Evolutionary conservation across 2,329 filamentous ascomycete species (phyloP), one percentile per base, ranked within the genome.

Genomic region (Celoporthe dispersa): DNA sequence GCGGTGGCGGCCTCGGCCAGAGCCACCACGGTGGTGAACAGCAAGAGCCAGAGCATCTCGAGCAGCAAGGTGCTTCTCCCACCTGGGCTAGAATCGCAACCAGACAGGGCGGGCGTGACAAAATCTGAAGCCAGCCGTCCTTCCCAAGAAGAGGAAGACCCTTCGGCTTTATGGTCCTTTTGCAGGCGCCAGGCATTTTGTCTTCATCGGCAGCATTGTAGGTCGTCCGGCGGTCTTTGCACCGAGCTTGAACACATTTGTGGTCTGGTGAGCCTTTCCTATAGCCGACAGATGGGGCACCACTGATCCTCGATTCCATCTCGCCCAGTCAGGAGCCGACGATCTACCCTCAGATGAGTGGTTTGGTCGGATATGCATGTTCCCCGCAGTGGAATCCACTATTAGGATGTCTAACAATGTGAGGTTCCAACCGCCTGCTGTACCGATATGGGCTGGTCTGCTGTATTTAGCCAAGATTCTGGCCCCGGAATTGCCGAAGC

Each of bases 1-100:
- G 66, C 55, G 8, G n/a, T 37, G 37, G 33, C 31, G 9, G n/a
- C 37, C 31, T 61, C n/a, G 67, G 60, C 64, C 60, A 71, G 64
- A 31, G 60, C 51, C 35, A 53, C 70, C 64, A 14, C 22, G 8
- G 53, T n/a, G n/a, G 60, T n/a, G n/a, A 60, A 6, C 2, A 64
- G 59, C 44, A 64, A 62, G 25, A 48, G 9, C 33, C 53, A 44
- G 25, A 62, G 44, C 53, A 71, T 31, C 6, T 8, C 7, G 60
- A 28, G 44, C 44, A 48, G 8, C 44, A 55, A 64, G 66, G 31
- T 57, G 61, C 53, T 3, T 22, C 44, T 48, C n/a, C 44, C 22
- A n/a, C 44, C 64, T 67, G 65, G 60, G n/a, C 37, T 37, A 11
- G n/a, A 25, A 7, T 28, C 44, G 62, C 28, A 57, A 48, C 44